Base-by-base conservation (phyloP, 352 stramenopile species). In the Saprolegnia diclina region DNA sequence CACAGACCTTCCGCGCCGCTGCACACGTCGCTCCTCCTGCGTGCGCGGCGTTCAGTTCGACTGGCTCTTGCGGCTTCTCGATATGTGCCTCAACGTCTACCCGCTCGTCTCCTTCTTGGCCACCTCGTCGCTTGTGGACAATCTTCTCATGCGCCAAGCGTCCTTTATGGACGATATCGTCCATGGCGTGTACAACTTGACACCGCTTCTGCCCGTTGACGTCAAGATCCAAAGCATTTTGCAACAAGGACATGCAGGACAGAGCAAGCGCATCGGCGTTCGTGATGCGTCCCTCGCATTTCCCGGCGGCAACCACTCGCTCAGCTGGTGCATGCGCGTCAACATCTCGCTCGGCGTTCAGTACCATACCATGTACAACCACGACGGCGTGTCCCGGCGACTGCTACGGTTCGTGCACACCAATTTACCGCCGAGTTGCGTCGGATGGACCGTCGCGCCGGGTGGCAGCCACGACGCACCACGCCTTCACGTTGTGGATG, bases 161-260 rank as follows among this genome's bases (percentile, higher is more conserved):
- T 40, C 65, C 13, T 74, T 74, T 40, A 35, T 74, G 5, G 62
- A 74, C 40, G 64, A 74, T 40, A 14, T 72, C 32, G 35, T 26
- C 24, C 61, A 64, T 21, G 70, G 70, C n/a, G 21, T 74, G n/a
- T 74, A 74, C 50, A 61, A 55, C 19, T 74, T 74, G 22, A 11
- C 67, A 9, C 56, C 65, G 4, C 56, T 56, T 0, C 63, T 53
- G 48, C 2, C 40, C 1, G 40, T 57, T 21, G 70, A 72, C 24
- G 45, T 7, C 7, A 7, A 71, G 16, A 71, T 76, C n/a, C 66
- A 67, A 10, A 24, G 63, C 7, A 52, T 68, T 22, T 57, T 73
- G 29, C 35, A 71, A 19, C 32, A 53, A 0, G 32, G 65, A n/a
- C 54, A 52, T 11, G 35, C 45, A 3, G 50, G 53, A 18, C 48